These are phyloP conservation scores for Pholiota microspora DNA, from an alignment of 768 basidiomycete species.

Conservation along the genomic window DNA sequence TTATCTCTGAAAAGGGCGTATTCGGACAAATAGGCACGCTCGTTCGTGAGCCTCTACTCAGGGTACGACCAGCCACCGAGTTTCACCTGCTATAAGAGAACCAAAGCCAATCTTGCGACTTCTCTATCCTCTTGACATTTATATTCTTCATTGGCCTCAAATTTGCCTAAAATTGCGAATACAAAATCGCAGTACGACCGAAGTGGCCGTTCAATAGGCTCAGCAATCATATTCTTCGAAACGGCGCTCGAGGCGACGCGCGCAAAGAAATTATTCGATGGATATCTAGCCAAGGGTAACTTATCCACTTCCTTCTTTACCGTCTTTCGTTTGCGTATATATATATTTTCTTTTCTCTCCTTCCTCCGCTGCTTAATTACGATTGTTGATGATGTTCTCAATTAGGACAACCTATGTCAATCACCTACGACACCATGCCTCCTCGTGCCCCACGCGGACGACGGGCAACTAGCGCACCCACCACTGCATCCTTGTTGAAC, in stretches of 20 bases:
- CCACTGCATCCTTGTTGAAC: slow-evolving; percentile 65
- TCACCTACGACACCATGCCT: slow-evolving; percentile 55
- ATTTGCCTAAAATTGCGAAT: slow-evolving; percentile 11
- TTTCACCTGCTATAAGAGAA: slow-evolving; percentile 52
- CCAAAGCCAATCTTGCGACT: slow-evolving; percentile 51
- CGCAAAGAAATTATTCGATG: slow-evolving; percentile 84
- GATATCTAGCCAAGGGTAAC: slow-evolving; percentile 85
- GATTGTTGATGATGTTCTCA: background rate
- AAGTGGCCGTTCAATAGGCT: slow-evolving; percentile 88
- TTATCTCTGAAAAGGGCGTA: slow-evolving; percentile 81
- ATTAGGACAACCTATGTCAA: slow-evolving; percentile 75
- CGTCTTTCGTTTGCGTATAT: background rate
- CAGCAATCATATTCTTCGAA: slow-evolving; percentile 79
- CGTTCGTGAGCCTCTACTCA: slow-evolving; percentile 88
- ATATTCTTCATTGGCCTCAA: slow-evolving; percentile 34
- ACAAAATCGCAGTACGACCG: slow-evolving; percentile 78
- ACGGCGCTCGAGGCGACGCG: slow-evolving; percentile 73
- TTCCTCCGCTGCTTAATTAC: background rate
- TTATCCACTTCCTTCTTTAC: slow-evolving; percentile 7
- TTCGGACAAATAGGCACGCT: slow-evolving; percentile 93
- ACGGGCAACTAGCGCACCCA: slow-evolving; percentile 49
- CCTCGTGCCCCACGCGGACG: slow-evolving; percentile 39
- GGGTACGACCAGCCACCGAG: slow-evolving; percentile 81
- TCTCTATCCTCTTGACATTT: slow-evolving; percentile 32
- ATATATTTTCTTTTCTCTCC: background rate